A percentile compares a stretch with the other conserved stretches of the same genome.
Conservation (phyloP, 2,329 filamentous ascomycete species). For the Colletotrichum karsti region DNA sequence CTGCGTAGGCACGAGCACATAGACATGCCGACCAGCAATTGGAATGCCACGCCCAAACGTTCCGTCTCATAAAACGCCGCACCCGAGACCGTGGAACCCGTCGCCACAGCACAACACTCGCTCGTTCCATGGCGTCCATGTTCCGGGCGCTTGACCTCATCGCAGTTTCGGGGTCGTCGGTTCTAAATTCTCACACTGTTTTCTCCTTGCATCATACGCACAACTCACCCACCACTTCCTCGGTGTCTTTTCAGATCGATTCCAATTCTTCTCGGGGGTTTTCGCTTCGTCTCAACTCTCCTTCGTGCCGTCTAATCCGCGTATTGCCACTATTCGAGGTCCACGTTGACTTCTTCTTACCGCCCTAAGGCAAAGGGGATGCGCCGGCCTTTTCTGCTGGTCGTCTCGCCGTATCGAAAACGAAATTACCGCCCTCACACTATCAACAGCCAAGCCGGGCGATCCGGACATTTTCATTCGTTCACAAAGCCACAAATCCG, state of each 20-base stretch:
- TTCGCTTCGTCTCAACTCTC: not conserved
- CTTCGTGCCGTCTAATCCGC: not conserved
- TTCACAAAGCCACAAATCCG: constrained; percentile 18
- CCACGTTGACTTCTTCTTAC: not conserved
- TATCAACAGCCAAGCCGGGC: constrained; percentile 19
- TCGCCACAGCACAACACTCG: not conserved
- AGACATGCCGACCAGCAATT: not conserved
- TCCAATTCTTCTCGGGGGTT: too few species aligned
- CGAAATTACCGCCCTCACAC: constrained; percentile 11
- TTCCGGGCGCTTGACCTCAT: constrained; percentile 20
- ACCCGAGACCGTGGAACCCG: constrained; percentile 13
- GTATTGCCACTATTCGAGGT: not conserved
- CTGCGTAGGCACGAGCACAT: constrained; percentile 1
- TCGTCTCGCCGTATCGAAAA: not conserved
- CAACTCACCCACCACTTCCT: not conserved
- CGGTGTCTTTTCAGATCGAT: too few species aligned
- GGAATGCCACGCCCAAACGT: constrained; percentile 1
- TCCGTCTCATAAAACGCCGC: constrained; percentile 20
- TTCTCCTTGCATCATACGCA: constrained; percentile 2
- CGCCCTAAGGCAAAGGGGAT: not conserved
- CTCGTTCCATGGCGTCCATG: not conserved
- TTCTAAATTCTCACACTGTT: constrained; percentile 2
- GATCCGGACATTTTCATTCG: constrained; percentile 22
- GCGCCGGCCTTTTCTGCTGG: not conserved
- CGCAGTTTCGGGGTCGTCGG: not conserved